phyloP scores from a whole-genome alignment of 202 grass and related monocot genomes.

The Bolboschoenoplectus hybrid region DNA sequence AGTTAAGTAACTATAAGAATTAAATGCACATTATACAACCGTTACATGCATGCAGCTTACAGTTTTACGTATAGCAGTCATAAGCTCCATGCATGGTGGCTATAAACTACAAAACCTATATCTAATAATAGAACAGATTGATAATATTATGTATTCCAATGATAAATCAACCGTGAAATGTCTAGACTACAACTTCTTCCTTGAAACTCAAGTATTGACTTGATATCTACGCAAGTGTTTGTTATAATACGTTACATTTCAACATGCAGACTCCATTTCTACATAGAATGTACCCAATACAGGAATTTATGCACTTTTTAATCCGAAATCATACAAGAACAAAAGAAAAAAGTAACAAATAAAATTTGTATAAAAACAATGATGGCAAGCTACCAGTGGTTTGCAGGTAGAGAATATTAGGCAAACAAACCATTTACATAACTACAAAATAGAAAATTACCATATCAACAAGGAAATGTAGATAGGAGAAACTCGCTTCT shows the following conservation, averaged over 20 bases:
- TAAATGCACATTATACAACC: not conserved
- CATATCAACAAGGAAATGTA: slow-evolving; percentile 28
- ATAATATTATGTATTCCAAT: not conserved
- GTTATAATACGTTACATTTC: not conserved
- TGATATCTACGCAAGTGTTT: slow-evolving; percentile 13
- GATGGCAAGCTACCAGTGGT: not conserved
- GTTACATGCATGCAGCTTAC: slow-evolving; percentile 19
- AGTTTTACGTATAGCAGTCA: not conserved
- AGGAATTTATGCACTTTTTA: slow-evolving; percentile 12
- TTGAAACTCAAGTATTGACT: not conserved
- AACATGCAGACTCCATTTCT: slow-evolving; percentile 13
- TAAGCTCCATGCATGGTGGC: not conserved
- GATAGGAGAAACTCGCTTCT: not conserved
- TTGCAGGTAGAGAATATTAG: not conserved
- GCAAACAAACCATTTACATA: not conserved
- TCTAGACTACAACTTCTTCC: not conserved
- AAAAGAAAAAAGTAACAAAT: not conserved
- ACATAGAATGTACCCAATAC: slow-evolving; percentile 16
- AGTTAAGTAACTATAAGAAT: not conserved
- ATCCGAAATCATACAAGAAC: not conserved
- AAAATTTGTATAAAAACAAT: not conserved
- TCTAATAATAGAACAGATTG: not conserved
- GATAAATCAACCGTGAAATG: not conserved
- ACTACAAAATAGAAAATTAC: slow-evolving; percentile 7
- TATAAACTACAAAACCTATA: not conserved